Conservation (phyloP, 805 yeast genomes). For the Tetrapisispora nanseiensis region DNA sequence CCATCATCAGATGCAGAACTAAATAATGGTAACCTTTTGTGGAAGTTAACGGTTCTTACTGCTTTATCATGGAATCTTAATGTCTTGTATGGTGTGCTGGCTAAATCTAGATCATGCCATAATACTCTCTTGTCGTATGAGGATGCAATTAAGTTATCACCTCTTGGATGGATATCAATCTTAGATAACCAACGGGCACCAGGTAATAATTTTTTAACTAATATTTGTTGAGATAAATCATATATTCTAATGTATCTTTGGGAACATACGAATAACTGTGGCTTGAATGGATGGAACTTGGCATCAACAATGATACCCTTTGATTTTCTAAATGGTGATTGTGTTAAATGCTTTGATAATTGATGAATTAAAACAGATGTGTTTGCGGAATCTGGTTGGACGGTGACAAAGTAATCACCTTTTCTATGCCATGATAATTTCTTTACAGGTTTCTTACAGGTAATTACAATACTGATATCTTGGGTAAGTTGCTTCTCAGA, state of each 20-base stretch:
- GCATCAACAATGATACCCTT: constrained; percentile 95
- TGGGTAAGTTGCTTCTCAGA: constrained; percentile 45
- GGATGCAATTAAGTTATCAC: constrained; percentile 86
- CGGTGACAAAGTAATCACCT: constrained; percentile 94
- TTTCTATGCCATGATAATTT: constrained; percentile 90
- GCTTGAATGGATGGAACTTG: constrained; percentile 92
- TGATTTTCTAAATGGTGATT: constrained; percentile 87
- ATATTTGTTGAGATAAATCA: constrained; percentile 76
- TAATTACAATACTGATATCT: constrained; percentile 67
- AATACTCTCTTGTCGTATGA: constrained; percentile 90
- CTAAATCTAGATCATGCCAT: constrained; percentile 94
- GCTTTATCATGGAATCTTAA: constrained; percentile 92
- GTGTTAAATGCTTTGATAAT: constrained; percentile 85
- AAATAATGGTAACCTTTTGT: constrained; percentile 79
- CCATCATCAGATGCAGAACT: constrained; percentile 96
- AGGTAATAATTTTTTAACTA: constrained; percentile 79
- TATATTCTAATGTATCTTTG: constrained; percentile 88
- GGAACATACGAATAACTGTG: constrained; percentile 86
- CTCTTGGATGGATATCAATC: constrained; percentile 91
- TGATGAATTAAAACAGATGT: constrained; percentile 90
- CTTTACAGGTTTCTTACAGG: constrained; percentile 58
- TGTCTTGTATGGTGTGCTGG: constrained; percentile 87
- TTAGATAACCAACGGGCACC: constrained; percentile 93
- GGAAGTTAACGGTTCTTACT: constrained; percentile 80
- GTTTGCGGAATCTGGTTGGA: constrained; percentile 88